A percentile compares a stretch with the other conserved stretches of the same genome.
These are phyloP conservation scores for Kodamaea kaohsiungensis DNA, from an alignment of 805 yeast genomes.

Conservation along the genomic window DNA sequence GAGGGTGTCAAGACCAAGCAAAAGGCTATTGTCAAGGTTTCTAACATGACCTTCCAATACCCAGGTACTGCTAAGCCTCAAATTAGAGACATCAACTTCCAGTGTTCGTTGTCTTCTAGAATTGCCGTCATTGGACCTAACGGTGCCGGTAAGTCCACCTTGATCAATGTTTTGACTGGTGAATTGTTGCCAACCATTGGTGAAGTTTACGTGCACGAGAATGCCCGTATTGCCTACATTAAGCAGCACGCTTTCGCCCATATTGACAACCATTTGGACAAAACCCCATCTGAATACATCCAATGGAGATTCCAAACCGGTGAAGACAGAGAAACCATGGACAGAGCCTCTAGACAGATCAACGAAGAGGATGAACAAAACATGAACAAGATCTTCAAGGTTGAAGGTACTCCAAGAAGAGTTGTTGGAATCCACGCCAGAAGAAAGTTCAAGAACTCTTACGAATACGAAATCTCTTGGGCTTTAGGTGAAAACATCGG, in stretches of 20 bases:
- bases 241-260: slow-evolving; percentile 99
- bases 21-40: slow-evolving; percentile 98
- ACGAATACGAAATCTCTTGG: slow-evolving; percentile 99
- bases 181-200: slow-evolving; percentile 97
- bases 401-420: slow-evolving; percentile 99
- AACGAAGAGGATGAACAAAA: slow-evolving; percentile 96
- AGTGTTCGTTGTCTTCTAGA: slow-evolving; percentile 98
- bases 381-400: slow-evolving; percentile 99
- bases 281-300: slow-evolving; percentile 99
- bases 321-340: slow-evolving; percentile 99
- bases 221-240: slow-evolving; percentile 99
- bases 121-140: slow-evolving; percentile 99
- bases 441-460: slow-evolving; percentile 99
- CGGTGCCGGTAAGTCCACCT: slow-evolving; percentile 99
- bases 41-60: slow-evolving; percentile 98
- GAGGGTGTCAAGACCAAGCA: slow-evolving; percentile 99
- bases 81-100: slow-evolving; percentile 89
- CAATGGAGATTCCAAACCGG: slow-evolving; percentile 99
- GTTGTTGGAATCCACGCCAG: slow-evolving; percentile 91
- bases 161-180: slow-evolving; percentile 98
- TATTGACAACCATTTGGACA: slow-evolving; percentile 97
- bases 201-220: slow-evolving; percentile 99
- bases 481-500: slow-evolving; percentile 97
- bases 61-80: slow-evolving; percentile 99
- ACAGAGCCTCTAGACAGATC: slow-evolving; percentile 98